Base-by-base conservation (phyloP, 1,284 basidiomycete species). In the Cystobasidium slooffiae region DNA sequence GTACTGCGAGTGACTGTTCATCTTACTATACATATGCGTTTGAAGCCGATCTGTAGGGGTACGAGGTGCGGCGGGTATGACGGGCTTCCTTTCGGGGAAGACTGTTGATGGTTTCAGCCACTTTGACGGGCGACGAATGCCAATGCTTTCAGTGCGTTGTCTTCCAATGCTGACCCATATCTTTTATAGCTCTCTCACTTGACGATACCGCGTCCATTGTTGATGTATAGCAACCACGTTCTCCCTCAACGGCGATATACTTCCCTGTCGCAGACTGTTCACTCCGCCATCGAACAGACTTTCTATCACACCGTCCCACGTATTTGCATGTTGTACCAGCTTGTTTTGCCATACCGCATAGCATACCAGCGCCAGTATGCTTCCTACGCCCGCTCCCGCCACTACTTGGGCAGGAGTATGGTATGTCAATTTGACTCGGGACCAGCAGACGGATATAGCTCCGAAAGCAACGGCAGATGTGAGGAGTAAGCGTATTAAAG, bases 351-450 rank as follows among this genome's bases (percentile, higher is more conserved):
- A 81, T 0, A 77, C 20, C 20, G 51, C 58, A 44, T 80, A 78
- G 78, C 78, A 79, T 5, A 58, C 61, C 37, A 76, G 53, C 18
- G 79, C 80, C 20, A 80, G 63, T 2, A 52, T 22, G 7, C 58
- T 44, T 0, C 81, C 81, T 16, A 81, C 72, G 2, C 63, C 18
- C 14, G 78, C 78, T n/a, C 81, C 81, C 5, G 75, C 81, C 31
- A 81, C 39, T n/a, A 81, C 81, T 70, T 81, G 81, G 0, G 74
- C 75, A 4, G 53, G 59, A 12, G 81, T 81, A 75, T 81, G 81
- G 55, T 81, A 77, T 0, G 79, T 80, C 31, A 81, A 67, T 39
- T 76, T 63, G 51, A 81, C 76, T 8, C 81, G 73, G 10, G 76
- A 78, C 80, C 80, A 81, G 72, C 80, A 80, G 1, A 81, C 80